A percentile compares a stretch with the other conserved stretches of the same genome.
Evolutionary conservation across 805 yeast species (phyloP).

Genomic region (Priceomyces fermenticarens): DNA sequence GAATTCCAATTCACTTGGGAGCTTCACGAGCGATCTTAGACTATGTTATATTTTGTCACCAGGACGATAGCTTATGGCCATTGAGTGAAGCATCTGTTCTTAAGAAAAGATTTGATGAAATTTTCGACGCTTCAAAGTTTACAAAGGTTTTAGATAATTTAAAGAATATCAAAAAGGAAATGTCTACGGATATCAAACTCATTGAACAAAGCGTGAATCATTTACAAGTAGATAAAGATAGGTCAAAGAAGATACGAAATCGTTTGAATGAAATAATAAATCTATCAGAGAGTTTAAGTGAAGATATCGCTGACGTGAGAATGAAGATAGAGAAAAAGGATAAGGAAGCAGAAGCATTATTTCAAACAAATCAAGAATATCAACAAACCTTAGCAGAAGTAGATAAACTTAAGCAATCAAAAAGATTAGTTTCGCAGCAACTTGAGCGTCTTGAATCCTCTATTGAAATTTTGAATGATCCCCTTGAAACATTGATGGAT

Average conservation of each 20-base stretch:
- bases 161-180: conserved; percentile 72
- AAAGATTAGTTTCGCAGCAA: conserved; percentile 46
- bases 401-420: conserved; percentile 53
- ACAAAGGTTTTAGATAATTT: conserved; percentile 85
- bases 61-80: conserved; percentile 97
- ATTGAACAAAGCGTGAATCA: conserved; percentile 79
- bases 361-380: conserved; percentile 76
- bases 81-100: conserved; percentile 83
- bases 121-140: conserved; percentile 90
- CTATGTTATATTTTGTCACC: conserved; percentile 94
- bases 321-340: conserved; percentile 50
- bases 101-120: conserved; percentile 93
- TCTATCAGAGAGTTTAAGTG: conserved; percentile 43
- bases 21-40: conserved; percentile 85
- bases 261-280: conserved; percentile 43
- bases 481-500: conserved; percentile 26
- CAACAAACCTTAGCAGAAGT: conserved; percentile 66
- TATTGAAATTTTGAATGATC: conserved; percentile 44
- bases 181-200: conserved; percentile 69
- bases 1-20: conserved; percentile 81
- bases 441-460: conserved; percentile 48
- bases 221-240: conserved; percentile 64
- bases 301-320: conserved; percentile 48
- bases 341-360: conserved; percentile 58
- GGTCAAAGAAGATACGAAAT: conserved; percentile 59